Conservation (phyloP, 2,329 filamentous ascomycete genomes). For the Ophiostoma angusticollis region DNA sequence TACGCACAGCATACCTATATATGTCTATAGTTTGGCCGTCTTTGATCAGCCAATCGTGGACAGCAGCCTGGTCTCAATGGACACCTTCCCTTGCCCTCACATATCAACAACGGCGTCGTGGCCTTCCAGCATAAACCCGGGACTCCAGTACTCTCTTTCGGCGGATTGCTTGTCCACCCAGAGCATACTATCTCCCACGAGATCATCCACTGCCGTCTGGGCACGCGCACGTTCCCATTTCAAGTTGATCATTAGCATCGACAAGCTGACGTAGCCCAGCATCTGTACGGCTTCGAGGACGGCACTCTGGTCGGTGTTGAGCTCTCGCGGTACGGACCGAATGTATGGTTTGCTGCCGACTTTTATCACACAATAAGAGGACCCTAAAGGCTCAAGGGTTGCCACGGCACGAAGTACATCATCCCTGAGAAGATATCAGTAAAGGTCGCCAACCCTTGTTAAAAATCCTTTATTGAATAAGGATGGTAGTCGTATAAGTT, state of each 20-base stretch:
- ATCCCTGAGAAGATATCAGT: conserved; percentile 41
- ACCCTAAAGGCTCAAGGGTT: conserved; percentile 74
- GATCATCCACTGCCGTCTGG: conserved; percentile 80
- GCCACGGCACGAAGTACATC: conserved; percentile 83
- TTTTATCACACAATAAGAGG: conserved; percentile 71
- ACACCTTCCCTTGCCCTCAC: conserved; percentile 1
- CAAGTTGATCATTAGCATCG: conserved; percentile 78
- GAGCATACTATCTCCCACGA: conserved; percentile 77
- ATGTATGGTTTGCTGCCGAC: conserved; percentile 82
- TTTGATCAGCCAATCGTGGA: background rate
- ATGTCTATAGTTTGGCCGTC: background rate
- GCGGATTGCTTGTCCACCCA: conserved; percentile 81
- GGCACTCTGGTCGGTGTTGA: conserved; percentile 86
- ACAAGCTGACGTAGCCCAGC: conserved; percentile 77
- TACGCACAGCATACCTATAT: too few relatives aligned
- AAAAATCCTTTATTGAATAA: too few relatives aligned
- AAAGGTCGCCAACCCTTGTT: too few relatives aligned
- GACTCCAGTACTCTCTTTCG: conserved; percentile 92
- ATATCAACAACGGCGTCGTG: conserved; percentile 18
- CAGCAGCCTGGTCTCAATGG: background rate
- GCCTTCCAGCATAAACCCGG: conserved; percentile 52
- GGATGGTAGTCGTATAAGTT: too few relatives aligned
- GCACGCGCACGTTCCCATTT: conserved; percentile 74
- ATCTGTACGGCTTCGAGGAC: conserved; percentile 87
- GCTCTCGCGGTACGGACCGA: conserved; percentile 82